These are phyloP conservation scores for Chrysanthemum seticuspe DNA, from an alignment of 129 eudicot species.

Conservation along the genomic window DNA sequence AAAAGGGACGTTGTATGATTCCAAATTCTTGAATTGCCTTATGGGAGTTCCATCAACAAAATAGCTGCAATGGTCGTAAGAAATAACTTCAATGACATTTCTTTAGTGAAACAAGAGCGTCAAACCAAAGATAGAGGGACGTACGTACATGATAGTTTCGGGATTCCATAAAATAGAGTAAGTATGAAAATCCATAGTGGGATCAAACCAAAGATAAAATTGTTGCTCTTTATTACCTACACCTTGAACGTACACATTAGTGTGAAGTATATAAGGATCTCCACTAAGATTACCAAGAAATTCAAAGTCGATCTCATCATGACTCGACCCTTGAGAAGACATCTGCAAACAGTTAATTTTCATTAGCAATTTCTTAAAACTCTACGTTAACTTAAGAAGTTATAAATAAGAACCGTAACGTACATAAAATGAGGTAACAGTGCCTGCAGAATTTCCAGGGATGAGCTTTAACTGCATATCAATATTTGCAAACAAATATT, in stretches of 20 bases:
- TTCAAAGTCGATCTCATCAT: conserved; percentile 83
- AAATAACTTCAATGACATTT: no score
- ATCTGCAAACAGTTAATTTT: conserved; percentile 36
- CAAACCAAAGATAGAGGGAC: no score
- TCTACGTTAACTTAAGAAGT: no score
- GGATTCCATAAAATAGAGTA: conserved; percentile 73
- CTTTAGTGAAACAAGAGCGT: no score
- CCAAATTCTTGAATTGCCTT: no score
- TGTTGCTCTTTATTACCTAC: conserved; percentile 74
- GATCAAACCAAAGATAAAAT: conserved; percentile 80
- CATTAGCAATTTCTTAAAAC: no score
- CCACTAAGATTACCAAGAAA: conserved; percentile 68
- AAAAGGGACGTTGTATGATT: no score
- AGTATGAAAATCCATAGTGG: conserved; percentile 78
- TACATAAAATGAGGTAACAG: background rate
- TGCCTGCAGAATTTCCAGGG: background rate
- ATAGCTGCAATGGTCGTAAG: no score
- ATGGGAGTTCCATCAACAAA: no score
- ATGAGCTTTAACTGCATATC: background rate
- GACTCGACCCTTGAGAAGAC: conserved; percentile 65
- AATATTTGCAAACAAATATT: background rate
- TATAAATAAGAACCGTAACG: background rate
- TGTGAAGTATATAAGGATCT: conserved; percentile 71
- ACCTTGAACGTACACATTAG: conserved; percentile 68
- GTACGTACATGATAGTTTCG: conserved; percentile 59